Evolutionary conservation across 306 rosid species (phyloP), one percentile per base, ranked within the genome.

Genomic region (Inga laurina): DNA sequence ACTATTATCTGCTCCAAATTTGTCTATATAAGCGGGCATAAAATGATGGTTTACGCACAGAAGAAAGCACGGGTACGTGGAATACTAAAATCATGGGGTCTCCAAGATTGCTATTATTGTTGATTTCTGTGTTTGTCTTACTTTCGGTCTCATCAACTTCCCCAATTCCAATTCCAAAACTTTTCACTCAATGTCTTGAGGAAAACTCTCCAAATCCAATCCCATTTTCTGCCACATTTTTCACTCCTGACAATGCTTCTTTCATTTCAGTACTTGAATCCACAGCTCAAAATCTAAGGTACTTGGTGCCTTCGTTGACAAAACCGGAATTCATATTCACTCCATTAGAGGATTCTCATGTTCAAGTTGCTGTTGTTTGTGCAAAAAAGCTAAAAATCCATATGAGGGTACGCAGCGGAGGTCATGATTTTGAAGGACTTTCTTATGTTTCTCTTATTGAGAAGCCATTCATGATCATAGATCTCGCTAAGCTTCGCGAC

Each of bases 301-400:
- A 12, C 69, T 49, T 83, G 59, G 30, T 44, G 62, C 91, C 91
- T 74, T 87, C 94, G 22, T 34, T 65, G 0, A 91, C 97, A 1
- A 95, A 91, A 81, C 98, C 97, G 0, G 83, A 75, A 65, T 93
- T 93, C 21, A 91, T 95, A 72, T 89, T 87, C 88, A 87, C 85
- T 59, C 90, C 90, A 49, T 32, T 1, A 2, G 12, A 16, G 2
- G 90, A 87, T 34, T 83, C 92, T n/a, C 89, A 91, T 80, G 88
- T 88, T 22, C 91, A 82, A 78, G 41, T 39, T 39, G 41, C 41
- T 39, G 8, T 39, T 39, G 41, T 39, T 0, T 39, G 41, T 39
- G 41, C 41, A 39, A 39, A 39, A 5, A 39, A 6, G 41, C 41
- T 39, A 39, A 39, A 39, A 39, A 39, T 39, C 41, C 41, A 39